These are phyloP conservation scores for Clarireedia monteithiana DNA, from an alignment of 2,329 filamentous ascomycete species.

Conservation along the genomic window DNA sequence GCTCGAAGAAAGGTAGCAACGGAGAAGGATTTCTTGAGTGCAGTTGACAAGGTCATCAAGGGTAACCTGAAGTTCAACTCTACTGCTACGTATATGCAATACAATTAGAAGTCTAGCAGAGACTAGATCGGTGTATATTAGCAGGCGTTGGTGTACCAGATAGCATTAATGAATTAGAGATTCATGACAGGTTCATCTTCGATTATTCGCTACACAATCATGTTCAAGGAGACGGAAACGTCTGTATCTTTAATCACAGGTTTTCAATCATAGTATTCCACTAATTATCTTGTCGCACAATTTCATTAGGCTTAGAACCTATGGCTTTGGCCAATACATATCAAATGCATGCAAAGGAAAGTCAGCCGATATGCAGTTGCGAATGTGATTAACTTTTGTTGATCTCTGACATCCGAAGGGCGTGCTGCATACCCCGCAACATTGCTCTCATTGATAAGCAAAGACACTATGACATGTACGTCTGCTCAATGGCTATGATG, in stretches of 20 bases:
- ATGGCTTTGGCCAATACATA: too few relatives aligned
- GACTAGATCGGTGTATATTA: constrained; percentile 25
- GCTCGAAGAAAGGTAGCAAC: constrained; percentile 93
- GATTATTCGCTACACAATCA: not conserved
- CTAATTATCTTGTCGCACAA: too few relatives aligned
- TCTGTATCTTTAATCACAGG: not conserved
- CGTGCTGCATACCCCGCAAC: too few relatives aligned
- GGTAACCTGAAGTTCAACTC: constrained; percentile 99
- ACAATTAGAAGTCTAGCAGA: constrained; percentile 61
- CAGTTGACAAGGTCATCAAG: constrained; percentile 99
- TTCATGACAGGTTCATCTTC: not conserved
- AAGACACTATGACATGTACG: too few relatives aligned
- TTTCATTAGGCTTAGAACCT: too few relatives aligned
- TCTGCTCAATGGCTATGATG: too few relatives aligned
- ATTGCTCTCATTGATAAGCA: too few relatives aligned
- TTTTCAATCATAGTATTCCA: too few relatives aligned
- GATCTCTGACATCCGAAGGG: too few relatives aligned
- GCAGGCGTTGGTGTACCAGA: constrained; percentile 27
- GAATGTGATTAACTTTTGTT: too few relatives aligned
- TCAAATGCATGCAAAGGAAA: too few relatives aligned
- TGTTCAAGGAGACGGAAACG: not conserved
- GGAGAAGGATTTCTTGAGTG: constrained; percentile 96
- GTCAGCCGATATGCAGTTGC: too few relatives aligned
- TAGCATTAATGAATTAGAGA: constrained; percentile 22
- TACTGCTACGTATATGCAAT: constrained; percentile 96